These are phyloP conservation scores for Thuja plicata DNA, from an alignment of 83 land plant genomes.

Conservation along the genomic window DNA sequence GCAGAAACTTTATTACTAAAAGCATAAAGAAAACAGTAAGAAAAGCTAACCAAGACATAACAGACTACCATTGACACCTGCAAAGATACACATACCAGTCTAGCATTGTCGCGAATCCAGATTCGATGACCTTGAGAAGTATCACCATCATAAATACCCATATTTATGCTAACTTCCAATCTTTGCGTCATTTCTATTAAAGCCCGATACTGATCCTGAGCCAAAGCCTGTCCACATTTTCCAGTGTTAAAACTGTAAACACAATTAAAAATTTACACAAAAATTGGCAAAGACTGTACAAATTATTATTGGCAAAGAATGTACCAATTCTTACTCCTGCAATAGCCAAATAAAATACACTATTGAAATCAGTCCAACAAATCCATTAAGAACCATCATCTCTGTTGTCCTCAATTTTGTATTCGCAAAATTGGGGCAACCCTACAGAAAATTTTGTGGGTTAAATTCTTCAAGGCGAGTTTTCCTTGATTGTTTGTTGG, in stretches of 20 bases:
- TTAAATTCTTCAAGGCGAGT: too few species aligned
- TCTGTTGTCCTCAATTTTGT: too few species aligned
- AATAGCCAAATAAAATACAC: neutral
- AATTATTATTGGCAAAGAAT: neutral
- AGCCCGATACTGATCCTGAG: slow-evolving; percentile 91
- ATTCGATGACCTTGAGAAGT: slow-evolving; percentile 63
- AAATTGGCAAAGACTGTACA: neutral
- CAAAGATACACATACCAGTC: slow-evolving; percentile 64
- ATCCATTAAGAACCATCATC: neutral
- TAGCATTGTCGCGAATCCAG: slow-evolving; percentile 75
- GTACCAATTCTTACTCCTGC: neutral
- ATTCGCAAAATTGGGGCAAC: too few species aligned
- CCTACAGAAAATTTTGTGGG: too few species aligned
- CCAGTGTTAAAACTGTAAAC: neutral
- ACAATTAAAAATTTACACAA: neutral
- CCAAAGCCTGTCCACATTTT: slow-evolving; percentile 72
- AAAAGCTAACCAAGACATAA: neutral
- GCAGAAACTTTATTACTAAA: neutral
- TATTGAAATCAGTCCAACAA: neutral
- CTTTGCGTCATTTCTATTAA: slow-evolving; percentile 49
- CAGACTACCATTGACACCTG: neutral
- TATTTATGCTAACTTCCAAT: slow-evolving; percentile 28
- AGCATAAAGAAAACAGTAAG: slow-evolving; percentile 4
- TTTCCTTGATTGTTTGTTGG: too few species aligned
- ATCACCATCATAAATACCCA: slow-evolving; percentile 97